Conservation (phyloP, 352 stramenopile species). For the Pythium guiyangense region DNA sequence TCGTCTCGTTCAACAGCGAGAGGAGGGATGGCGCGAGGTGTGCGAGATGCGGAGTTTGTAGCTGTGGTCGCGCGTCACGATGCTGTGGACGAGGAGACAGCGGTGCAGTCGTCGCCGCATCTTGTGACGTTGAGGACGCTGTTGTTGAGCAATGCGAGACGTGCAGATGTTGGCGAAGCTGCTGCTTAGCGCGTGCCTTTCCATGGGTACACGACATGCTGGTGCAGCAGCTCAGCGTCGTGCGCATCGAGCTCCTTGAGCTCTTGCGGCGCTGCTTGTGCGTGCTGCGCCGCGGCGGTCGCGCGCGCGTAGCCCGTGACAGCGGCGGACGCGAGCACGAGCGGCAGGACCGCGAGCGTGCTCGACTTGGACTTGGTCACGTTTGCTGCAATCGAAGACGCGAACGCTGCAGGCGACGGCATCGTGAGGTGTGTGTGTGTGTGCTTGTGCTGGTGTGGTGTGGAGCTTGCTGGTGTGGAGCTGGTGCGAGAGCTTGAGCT, state of each 20-base stretch:
- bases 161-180: neutral
- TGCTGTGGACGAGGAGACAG: too few relatives aligned
- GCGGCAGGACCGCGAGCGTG: constrained; percentile 45
- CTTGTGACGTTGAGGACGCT: neutral
- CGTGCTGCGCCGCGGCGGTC: constrained; percentile 25
- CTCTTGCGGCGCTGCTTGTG: constrained; percentile 30
- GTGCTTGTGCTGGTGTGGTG: neutral
- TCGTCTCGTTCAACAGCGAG: neutral
- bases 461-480: neutral
- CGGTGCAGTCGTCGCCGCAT: neutral
- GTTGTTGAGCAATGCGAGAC: too few relatives aligned
- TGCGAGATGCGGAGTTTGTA: too few relatives aligned
- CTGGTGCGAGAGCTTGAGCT: neutral
- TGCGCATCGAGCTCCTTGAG: constrained; percentile 19
- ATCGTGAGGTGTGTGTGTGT: constrained; percentile 7
- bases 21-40: neutral
- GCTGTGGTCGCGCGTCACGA: too few relatives aligned
- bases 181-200: constrained; percentile 57
- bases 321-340: constrained; percentile 56
- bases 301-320: constrained; percentile 64
- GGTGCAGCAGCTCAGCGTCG: constrained; percentile 45
- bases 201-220: constrained; percentile 61
- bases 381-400: constrained; percentile 25
- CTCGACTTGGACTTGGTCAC: constrained; percentile 35
- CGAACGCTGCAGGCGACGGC: constrained; percentile 14